phyloP scores from a whole-genome alignment of 1,284 basidiomycete species.

The Peniophora sp. region DNA sequence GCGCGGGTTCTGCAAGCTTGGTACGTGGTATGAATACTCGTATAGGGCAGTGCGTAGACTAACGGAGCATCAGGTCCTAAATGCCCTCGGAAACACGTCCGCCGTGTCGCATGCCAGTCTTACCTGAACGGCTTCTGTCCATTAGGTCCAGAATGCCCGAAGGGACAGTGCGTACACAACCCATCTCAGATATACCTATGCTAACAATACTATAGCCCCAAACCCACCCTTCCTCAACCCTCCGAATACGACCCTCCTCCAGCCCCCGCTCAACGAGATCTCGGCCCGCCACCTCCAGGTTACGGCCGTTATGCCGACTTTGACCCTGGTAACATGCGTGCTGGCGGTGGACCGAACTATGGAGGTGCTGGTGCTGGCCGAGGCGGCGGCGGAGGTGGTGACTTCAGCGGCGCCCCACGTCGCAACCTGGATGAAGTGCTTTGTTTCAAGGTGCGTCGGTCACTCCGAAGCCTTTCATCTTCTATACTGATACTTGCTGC shows the following conservation, averaged over 20 bases:
- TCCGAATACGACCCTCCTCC: constrained; percentile 76
- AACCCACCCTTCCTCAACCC: constrained; percentile 62
- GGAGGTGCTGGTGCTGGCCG: constrained; percentile 5
- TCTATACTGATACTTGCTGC: constrained; percentile 12
- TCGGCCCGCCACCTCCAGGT: constrained; percentile 88
- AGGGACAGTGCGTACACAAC: constrained; percentile 76
- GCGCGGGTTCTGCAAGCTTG: constrained; percentile 90
- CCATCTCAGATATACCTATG: constrained; percentile 4
- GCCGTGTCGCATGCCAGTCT: constrained; percentile 83
- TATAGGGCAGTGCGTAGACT: constrained; percentile 4
- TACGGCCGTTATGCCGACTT: constrained; percentile 82
- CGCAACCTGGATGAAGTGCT: constrained; percentile 81
- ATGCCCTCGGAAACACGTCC: constrained; percentile 91
- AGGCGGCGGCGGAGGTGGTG: constrained; percentile 7
- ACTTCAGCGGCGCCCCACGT: constrained; percentile 35
- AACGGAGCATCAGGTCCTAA: constrained; percentile 68
- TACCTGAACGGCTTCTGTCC: constrained; percentile 96
- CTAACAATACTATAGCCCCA: constrained; percentile 43
- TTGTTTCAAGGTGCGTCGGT: constrained; percentile 73
- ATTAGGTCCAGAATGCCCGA: constrained; percentile 82
- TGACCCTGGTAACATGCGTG: constrained; percentile 44
- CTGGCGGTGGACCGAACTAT: constrained; percentile 24
- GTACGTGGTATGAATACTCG: constrained; percentile 27
- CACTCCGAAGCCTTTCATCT: constrained; percentile 5
- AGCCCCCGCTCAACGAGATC: constrained; percentile 67